Base-by-base conservation (phyloP, 805 yeast species). In the Lipomyces kockii region DNA sequence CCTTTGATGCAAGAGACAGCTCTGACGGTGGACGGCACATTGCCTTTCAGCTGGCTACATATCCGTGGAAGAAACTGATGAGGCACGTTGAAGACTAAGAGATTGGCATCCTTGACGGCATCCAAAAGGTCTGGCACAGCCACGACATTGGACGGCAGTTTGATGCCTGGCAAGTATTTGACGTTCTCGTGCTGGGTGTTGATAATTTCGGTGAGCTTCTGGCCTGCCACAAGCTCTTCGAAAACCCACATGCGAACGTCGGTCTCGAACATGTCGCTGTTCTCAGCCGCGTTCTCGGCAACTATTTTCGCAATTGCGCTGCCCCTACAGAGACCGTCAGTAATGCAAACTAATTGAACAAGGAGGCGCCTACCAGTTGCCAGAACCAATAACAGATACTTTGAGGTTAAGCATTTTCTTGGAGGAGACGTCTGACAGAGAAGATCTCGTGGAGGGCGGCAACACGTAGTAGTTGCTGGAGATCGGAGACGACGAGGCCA, bases 1-100 rank as follows among this genome's bases (percentile, higher is more conserved):
- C 99, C 99, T 83, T 95, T 95, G 75, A 95, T 83, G 82, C 99
- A 95, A 7, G 98, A 93, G 72, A 95, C 89, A 66, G 97, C 99
- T 78, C 97, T 85, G 25, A 87, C 89, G 59, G 81, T 77, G 57
- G 90, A 87, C 74, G 83, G 83, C 66, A 94, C 86, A 5, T 60
- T 63, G 32, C 67, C 67, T 60, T 70, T 66, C 77, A 94, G 84
- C 80, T 90, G 92, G 68, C 83, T 80, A 76, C 91, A 87, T 71
- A 94, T 87, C 73, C 88, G 84, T 66, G 89, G 87, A 79, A 95
- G 84, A 78, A 95, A 95, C 83, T 95, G 99, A 81, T 95, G 99
- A 43, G 99, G 99, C 76, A 95, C 90, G 83, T 95, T 95, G 85
- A 95, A 94, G 52, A 95, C 87, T 63, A 95, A 80, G 74, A 95